phyloP scores from a whole-genome alignment of 148 eudicot genomes.

The Persicaria tinctoria region DNA sequence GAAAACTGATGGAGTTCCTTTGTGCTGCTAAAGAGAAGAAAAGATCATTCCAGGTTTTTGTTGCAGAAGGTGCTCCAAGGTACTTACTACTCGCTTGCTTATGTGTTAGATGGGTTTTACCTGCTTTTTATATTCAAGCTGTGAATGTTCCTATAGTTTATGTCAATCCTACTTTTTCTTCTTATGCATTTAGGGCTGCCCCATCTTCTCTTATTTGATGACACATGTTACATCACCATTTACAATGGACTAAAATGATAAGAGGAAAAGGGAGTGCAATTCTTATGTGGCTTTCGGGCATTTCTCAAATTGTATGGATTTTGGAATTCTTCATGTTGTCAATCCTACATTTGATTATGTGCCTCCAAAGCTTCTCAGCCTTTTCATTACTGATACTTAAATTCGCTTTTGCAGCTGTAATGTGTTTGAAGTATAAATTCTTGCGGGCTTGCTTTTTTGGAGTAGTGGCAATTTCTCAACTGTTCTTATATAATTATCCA shows the following conservation, averaged over 20 bases:
- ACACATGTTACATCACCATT: neutral
- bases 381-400: no score
- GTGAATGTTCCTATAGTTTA: neutral
- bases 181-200: neutral
- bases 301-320: constrained; percentile 92
- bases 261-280: neutral
- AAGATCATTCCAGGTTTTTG: constrained; percentile 86
- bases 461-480: no score
- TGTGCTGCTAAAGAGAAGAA: constrained; percentile 97
- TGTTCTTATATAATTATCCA: no score
- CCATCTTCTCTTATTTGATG: neutral
- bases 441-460: no score
- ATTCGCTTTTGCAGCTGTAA: no score
- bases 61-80: constrained; percentile 99
- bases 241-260: neutral
- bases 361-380: constrained; percentile 86
- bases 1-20: constrained; percentile 86
- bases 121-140: neutral
- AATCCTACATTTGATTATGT: constrained; percentile 98
- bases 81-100: constrained; percentile 15
- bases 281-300: constrained; percentile 42
- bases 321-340: constrained; percentile 87
- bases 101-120: neutral
- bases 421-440: no score
- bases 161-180: neutral